Evolutionary conservation across 2,329 filamentous ascomycete genomes (phyloP).

Genomic region (Passalora sequoiae): DNA sequence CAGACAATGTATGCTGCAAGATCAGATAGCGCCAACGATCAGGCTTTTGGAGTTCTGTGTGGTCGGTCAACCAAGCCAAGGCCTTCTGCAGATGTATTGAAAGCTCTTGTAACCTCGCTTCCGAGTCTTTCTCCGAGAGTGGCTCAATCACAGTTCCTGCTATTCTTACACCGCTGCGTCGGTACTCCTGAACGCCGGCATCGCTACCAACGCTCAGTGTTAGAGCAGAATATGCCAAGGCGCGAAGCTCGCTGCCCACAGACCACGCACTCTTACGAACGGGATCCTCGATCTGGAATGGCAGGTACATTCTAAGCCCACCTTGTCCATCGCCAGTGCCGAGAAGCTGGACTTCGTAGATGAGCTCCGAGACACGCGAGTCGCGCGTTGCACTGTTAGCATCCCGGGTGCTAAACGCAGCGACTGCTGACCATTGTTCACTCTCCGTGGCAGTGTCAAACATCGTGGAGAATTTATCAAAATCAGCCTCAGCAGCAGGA

Average conservation of each 20-base stretch:
- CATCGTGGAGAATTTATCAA: constrained; percentile 8
- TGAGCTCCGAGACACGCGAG: constrained; percentile 38
- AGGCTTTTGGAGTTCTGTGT: neutral
- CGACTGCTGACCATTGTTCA: constrained; percentile 4
- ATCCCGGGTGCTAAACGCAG: neutral
- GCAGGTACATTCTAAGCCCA: constrained; percentile 55
- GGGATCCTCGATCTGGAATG: constrained; percentile 52
- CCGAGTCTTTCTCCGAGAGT: neutral
- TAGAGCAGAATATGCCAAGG: constrained; percentile 38
- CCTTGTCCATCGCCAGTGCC: constrained; percentile 17
- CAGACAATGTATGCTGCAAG: constrained; percentile 17
- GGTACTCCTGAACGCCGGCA: constrained; percentile 35
- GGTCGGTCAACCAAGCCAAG: constrained; percentile 4
- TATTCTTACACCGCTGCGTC: constrained; percentile 33
- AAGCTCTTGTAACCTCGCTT: neutral
- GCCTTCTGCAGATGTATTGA: constrained; percentile 4
- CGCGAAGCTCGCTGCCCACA: constrained; percentile 34
- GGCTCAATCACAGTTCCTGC: constrained; percentile 15
- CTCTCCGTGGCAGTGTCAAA: constrained; percentile 13
- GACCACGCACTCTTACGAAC: constrained; percentile 41
- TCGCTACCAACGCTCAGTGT: constrained; percentile 10
- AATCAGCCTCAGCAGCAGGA: constrained; percentile 8
- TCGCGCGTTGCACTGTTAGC: constrained; percentile 8
- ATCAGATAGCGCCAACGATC: constrained; percentile 22
- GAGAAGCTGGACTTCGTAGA: constrained; percentile 40